Base-by-base conservation (phyloP, 805 yeast species). In the Pichia ethanolica region DNA sequence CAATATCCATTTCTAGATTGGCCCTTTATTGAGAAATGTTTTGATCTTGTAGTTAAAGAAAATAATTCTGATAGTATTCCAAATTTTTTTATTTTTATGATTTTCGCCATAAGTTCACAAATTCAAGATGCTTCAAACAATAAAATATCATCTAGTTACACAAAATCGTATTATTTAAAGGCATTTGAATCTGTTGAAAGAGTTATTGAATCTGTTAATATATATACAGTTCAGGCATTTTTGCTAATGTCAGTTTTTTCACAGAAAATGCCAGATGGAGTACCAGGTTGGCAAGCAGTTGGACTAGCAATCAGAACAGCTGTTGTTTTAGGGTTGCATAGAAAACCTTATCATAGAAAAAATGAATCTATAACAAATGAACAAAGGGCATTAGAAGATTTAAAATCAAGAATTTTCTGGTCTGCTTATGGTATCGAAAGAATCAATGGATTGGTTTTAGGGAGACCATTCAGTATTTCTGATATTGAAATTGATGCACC, bases 1-100 rank as follows among this genome's bases (percentile, higher is more conserved):
- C 70, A 66, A 47, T 67, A 67, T 46, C 70, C 71, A 4, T 67
- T 67, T 44, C 51, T 67, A 13, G 67, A 66, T 37, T 63, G 68
- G 69, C 40, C 49, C 1, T 57, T 56, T 53, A 53, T 59, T 34
- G 42, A 55, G 38, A n/a, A 39, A 12, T 50, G 56, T 33, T 59
- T 60, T 43, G 54, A 59, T 4, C 38, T 45, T 11, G 63, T 63
- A 0, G 51, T 64, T 36, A 44, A 50, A 5, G 12, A 52, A 13
- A 57, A 54, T 20, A 36, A 57, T 1, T 46, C 50, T 5, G 59
- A 56, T n/a, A 43, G 44, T 7, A 52, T 50, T 32, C 51, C 59
- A 1, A 45, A 53, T 25, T 67, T 64, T 49, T 66, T 65, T 49
- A 52, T 59, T 10, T 61, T 63, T 44, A 66, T 66, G 68, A 59